These are phyloP conservation scores for Phytophthora uliginosa DNA, from an alignment of 352 stramenopile species.

Conservation along the genomic window DNA sequence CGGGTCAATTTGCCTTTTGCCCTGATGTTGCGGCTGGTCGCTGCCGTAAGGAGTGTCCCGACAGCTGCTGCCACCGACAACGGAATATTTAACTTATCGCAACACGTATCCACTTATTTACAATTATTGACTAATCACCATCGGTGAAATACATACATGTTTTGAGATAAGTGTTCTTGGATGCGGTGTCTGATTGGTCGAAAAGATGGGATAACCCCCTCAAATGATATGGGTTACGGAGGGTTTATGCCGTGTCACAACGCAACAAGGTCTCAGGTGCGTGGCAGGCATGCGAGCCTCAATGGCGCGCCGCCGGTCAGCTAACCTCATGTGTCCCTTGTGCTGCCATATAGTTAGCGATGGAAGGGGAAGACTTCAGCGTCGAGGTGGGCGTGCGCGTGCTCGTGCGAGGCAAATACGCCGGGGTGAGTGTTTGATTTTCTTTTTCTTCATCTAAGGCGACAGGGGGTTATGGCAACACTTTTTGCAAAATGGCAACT, in stretches of 20 bases:
- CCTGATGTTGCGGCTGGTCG: background rate
- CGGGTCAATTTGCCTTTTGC: background rate
- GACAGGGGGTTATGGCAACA: conserved; percentile 14
- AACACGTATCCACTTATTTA: no score
- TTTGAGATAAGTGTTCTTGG: no score
- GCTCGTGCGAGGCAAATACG: conserved; percentile 85
- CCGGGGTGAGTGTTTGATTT: conserved; percentile 56
- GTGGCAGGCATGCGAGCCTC: background rate
- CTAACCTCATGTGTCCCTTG: background rate
- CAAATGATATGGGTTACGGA: conserved; percentile 2
- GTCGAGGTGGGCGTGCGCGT: conserved; percentile 57
- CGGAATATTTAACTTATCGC: no score
- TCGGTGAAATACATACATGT: no score
- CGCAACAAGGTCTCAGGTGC: conserved; percentile 5
- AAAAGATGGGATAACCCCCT: background rate
- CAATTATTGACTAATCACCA: no score
- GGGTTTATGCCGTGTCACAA: conserved; percentile 2
- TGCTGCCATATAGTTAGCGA: conserved; percentile 6
- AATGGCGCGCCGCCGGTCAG: background rate
- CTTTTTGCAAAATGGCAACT: conserved; percentile 11
- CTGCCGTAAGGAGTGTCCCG: no score
- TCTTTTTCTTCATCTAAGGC: conserved; percentile 24
- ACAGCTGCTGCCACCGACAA: no score
- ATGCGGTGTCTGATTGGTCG: background rate
- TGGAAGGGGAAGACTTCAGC: conserved; percentile 30